These are phyloP conservation scores for Carallia brachiata DNA, from an alignment of 345 rosid species.

Conservation along the genomic window DNA sequence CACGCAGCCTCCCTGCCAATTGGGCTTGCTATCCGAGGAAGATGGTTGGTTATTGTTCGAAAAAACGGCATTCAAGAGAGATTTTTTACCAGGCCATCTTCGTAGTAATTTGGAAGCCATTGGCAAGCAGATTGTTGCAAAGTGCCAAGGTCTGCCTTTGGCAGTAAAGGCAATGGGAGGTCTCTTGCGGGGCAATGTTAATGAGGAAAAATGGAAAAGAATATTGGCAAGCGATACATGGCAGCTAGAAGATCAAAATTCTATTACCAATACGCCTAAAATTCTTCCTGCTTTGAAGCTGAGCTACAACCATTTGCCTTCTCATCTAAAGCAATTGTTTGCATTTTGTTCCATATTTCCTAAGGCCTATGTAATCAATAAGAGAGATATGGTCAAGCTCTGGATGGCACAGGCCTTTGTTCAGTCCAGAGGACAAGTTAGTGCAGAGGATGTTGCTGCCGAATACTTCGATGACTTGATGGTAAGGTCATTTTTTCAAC, in stretches of 20 bases:
- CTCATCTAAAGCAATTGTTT: constrained; percentile 20
- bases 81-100: background rate
- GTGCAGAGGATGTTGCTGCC: constrained; percentile 16
- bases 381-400: constrained; percentile 23
- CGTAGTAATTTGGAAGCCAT: background rate
- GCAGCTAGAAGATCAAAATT: constrained; percentile 4
- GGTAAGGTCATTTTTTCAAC: constrained; percentile 35
- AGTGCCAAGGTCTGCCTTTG: constrained; percentile 32
- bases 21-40: constrained; percentile 7
- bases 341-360: constrained; percentile 32
- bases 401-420: constrained; percentile 29
- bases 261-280: too few relatives aligned
- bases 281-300: constrained; percentile 23
- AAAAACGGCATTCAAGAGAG: background rate
- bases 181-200: constrained; percentile 14
- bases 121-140: constrained; percentile 18
- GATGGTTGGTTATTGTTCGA: constrained; percentile 7
- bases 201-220: constrained; percentile 5
- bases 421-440: background rate
- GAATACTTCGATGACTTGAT: constrained; percentile 28
- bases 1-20: background rate
- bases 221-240: constrained; percentile 11
- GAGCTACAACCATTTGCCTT: constrained; percentile 27
- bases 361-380: constrained; percentile 19
- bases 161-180: constrained; percentile 28